Conservation (phyloP, 2,329 filamentous ascomycete species). For the Trichoderma guizhouense region DNA sequence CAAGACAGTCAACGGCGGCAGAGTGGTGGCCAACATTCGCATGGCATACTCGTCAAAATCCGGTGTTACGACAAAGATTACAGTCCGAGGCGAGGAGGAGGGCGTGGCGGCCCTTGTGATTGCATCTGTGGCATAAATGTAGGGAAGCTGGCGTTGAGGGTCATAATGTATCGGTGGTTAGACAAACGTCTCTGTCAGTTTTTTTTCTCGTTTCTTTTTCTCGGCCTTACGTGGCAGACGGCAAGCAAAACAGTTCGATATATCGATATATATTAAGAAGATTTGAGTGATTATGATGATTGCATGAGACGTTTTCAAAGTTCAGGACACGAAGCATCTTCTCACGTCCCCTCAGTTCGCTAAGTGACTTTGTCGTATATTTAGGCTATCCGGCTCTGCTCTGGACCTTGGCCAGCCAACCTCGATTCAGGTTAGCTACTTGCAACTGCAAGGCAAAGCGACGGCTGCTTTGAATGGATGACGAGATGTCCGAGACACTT, state of each 20-base stretch:
- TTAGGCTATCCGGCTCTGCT: not conserved
- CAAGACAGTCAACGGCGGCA: constrained; percentile 88
- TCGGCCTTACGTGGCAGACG: not conserved
- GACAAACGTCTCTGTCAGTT: constrained; percentile 21
- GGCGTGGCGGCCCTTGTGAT: constrained; percentile 82
- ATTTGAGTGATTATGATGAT: not conserved
- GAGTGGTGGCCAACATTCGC: constrained; percentile 79
- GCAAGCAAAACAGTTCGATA: constrained; percentile 2
- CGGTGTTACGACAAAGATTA: constrained; percentile 94
- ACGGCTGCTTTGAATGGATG: not conserved
- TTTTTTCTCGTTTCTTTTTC: not conserved
- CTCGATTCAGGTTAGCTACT: not conserved
- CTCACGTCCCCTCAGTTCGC: not conserved
- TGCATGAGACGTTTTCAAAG: not conserved
- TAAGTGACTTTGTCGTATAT: not conserved
- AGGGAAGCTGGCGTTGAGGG: constrained; percentile 35
- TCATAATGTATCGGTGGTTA: constrained; percentile 35
- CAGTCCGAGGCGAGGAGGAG: constrained; percentile 87
- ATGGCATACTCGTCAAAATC: constrained; percentile 94
- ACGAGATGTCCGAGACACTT: not conserved
- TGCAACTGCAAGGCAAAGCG: not conserved
- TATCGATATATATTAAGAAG: not conserved
- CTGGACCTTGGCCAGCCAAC: not conserved
- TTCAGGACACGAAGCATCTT: not conserved
- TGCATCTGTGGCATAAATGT: constrained; percentile 71